These are phyloP conservation scores for Blastocystis sp. DNA, from an alignment of 352 stramenopile genomes.

Conservation along the genomic window DNA sequence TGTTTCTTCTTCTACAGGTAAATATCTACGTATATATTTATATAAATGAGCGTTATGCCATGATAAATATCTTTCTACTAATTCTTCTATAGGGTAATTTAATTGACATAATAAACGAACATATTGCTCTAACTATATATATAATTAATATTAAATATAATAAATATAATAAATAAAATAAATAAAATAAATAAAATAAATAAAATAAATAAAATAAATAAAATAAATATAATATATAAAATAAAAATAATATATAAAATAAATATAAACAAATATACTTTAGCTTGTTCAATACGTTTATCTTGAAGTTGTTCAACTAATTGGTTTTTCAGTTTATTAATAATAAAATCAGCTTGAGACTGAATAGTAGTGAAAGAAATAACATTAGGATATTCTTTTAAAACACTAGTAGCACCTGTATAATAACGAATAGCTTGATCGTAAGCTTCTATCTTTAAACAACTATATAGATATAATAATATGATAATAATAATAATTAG, in stretches of 20 bases:
- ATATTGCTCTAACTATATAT: conserved; percentile 11
- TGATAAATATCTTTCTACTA: conserved; percentile 9
- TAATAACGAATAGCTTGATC: conserved; percentile 64
- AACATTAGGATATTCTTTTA: conserved; percentile 63
- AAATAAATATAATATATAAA: too few species aligned
- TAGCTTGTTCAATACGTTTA: background rate
- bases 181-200: too few species aligned
- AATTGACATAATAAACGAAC: conserved; percentile 22
- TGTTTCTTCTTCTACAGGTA: conserved; percentile 4
- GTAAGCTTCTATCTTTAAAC: conserved; percentile 59
- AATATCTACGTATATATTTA: conserved; percentile 24
- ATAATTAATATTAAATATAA: too few species aligned
- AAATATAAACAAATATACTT: too few species aligned
- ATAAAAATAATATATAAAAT: too few species aligned
- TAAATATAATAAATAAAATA: too few species aligned
- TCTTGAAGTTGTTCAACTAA: conserved; percentile 40
- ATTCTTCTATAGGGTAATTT: background rate
- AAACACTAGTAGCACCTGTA: conserved; percentile 57
- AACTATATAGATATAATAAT: too few species aligned
- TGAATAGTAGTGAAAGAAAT: conserved; percentile 61
- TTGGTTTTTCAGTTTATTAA: conserved; percentile 52
- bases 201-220: too few species aligned
- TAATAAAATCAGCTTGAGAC: conserved; percentile 60
- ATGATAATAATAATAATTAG: too few species aligned
- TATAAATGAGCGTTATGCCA: background rate